Base-by-base conservation (phyloP, 2,329 filamentous ascomycete species). In the Calonectria fujianensis region DNA sequence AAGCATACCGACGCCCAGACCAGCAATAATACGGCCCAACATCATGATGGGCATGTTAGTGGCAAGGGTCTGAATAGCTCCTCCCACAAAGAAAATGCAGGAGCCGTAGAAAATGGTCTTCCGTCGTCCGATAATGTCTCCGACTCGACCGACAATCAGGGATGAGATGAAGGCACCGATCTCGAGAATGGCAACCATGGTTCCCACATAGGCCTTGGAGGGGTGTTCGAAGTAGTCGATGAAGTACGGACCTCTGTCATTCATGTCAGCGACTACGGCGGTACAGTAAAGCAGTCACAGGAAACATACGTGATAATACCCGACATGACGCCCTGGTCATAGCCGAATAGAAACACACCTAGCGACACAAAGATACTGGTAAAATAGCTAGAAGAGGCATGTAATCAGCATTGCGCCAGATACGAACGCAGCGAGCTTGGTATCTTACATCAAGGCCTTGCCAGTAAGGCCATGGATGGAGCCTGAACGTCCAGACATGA, bases 151-250 rank as follows among this genome's bases (percentile, higher is more conserved):
- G 45, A 98, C 95, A 37, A 93, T 85, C 14, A 99, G 87, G 1
- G 96, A 98, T 27, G 96, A 94, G 81, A 98, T 94, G 76, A 99
- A 94, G 48, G 97, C 97, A 74, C 97, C 97, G 69, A 98, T 89
- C 86, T 98, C 96, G 74, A 99, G 91, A 81, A 99, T 98, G 78
- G 97, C 96, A 73, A 99, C 97, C 94, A 98, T 98, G 35, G 96
- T 98, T 74, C 96, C 97, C 74, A 99, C 93, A 84, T 98, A 92
- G 61, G 96, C 95, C 80, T 92, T 91, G 31, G 95, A 94, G 27
- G 97, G 97, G 81, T 98, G 93, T 81, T 96, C 90, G 86, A 99
- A 98, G 85, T 98, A 98, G 83, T 96, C 92, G 84, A 93, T 95
- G 84, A 99, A 99, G 85, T 94, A 94, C 13, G 92, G 90, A 77